Conservation (phyloP, 495 filamentous ascomycete genomes). For the Aspergillus olivimuriae region DNA sequence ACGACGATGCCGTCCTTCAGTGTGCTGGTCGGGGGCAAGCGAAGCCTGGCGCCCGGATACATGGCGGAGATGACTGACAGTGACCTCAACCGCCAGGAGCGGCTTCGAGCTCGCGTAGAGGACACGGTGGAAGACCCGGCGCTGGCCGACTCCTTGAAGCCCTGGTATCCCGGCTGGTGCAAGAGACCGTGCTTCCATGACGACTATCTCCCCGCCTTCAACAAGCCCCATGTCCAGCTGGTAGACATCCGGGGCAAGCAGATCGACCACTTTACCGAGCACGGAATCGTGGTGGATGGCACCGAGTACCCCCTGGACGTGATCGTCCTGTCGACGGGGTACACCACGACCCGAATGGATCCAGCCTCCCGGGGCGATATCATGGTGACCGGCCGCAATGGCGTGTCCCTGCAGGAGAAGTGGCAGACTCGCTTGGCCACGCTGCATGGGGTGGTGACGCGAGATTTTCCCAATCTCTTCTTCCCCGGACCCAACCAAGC, state of each 20-base stretch:
- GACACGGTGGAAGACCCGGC: constrained; percentile 15
- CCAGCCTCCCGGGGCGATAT: neutral
- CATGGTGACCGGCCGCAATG: constrained; percentile 10
- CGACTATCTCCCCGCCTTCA: constrained; percentile 24
- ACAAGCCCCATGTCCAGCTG: constrained; percentile 22
- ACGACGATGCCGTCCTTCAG: constrained; percentile 5
- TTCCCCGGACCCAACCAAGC: constrained; percentile 35
- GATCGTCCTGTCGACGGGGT: constrained; percentile 32
- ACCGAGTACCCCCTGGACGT: constrained; percentile 30
- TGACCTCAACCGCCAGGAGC: constrained; percentile 7
- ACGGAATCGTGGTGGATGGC: constrained; percentile 21
- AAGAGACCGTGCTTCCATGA: constrained; percentile 27
- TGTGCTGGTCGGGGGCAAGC: neutral
- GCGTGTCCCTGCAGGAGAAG: constrained; percentile 36
- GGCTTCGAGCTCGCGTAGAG: constrained; percentile 26
- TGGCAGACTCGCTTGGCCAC: constrained; percentile 25
- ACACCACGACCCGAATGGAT: constrained; percentile 28
- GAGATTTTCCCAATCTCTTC: constrained; percentile 51
- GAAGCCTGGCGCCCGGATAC: neutral
- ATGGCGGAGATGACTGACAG: constrained; percentile 1
- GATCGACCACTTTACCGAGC: constrained; percentile 13
- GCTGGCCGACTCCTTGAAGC: constrained; percentile 16
- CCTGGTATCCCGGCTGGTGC: constrained; percentile 23
- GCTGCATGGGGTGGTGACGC: constrained; percentile 15
- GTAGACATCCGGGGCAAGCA: constrained; percentile 25